phyloP scores from a whole-genome alignment of 768 basidiomycete species.

The Tephrocybe sp. region DNA sequence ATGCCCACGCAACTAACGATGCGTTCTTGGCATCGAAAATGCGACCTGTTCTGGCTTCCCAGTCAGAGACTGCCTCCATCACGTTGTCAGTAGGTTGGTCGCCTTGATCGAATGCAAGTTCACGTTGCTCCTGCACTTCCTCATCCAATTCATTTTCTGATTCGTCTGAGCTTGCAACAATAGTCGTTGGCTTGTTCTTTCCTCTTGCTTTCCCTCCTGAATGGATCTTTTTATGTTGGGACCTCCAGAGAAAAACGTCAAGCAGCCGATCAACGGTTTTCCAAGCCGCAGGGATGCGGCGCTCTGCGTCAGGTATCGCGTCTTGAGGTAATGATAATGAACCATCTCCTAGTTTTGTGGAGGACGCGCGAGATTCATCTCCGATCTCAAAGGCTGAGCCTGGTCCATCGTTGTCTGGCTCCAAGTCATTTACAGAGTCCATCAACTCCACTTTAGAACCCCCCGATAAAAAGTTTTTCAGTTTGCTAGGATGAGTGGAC shows the following conservation, averaged over 20 bases:
- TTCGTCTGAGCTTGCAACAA: conserved; percentile 26
- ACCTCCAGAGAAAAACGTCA: conserved; percentile 69
- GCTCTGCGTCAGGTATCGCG: conserved; percentile 67
- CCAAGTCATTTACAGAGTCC: conserved; percentile 34
- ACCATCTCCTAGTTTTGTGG: conserved; percentile 27
- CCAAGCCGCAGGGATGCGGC: conserved; percentile 76
- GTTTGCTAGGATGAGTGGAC: conserved; percentile 57
- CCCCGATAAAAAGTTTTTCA: conserved; percentile 72
- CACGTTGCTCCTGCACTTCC: conserved; percentile 27
- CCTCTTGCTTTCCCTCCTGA: conserved; percentile 21
- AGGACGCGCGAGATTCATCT: conserved; percentile 33
- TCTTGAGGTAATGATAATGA: conserved; percentile 25
- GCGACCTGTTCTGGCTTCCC: conserved; percentile 44
- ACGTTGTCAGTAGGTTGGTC: conserved; percentile 56
- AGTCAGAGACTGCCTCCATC: conserved; percentile 61
- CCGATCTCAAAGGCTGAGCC: conserved; percentile 38
- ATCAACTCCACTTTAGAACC: conserved; percentile 72
- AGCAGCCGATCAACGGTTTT: conserved; percentile 90
- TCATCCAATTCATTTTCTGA: conserved; percentile 27
- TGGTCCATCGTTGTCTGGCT: conserved; percentile 24
- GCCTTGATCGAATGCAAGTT: conserved; percentile 52
- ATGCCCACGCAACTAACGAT: conserved; percentile 70
- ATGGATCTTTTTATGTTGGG: conserved; percentile 21
- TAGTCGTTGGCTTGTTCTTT: conserved; percentile 20
- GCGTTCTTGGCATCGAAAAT: conserved; percentile 48